phyloP scores from a whole-genome alignment of 306 rosid genomes.

The Vachellia collinsii region DNA sequence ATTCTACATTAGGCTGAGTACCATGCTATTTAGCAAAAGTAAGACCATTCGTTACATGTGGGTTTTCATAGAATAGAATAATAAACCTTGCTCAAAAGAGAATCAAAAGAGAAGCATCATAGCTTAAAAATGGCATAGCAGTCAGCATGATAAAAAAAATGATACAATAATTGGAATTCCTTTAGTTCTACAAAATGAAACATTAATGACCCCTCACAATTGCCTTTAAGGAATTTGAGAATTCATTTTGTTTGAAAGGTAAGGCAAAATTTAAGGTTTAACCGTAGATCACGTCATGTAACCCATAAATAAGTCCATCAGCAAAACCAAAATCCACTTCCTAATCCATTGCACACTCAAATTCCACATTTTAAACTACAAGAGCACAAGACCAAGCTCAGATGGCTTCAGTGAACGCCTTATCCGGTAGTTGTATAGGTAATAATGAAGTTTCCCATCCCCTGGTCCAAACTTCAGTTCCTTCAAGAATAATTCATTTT shows the following conservation, averaged over 20 bases:
- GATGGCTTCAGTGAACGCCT: conserved; percentile 55
- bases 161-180: conserved; percentile 24
- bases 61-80: background rate
- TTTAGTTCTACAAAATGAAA: conserved; percentile 19
- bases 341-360: conserved; percentile 26
- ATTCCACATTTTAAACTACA: conserved; percentile 41
- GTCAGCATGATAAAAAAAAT: conserved; percentile 1
- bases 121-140: background rate
- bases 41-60: background rate
- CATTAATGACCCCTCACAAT: conserved; percentile 14
- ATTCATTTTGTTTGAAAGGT: conserved; percentile 12
- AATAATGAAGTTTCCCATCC: conserved; percentile 71
- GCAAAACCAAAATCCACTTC: conserved; percentile 31
- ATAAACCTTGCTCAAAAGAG: background rate
- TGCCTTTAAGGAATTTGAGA: conserved; percentile 7
- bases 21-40: background rate
- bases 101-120: background rate
- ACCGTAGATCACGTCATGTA: conserved; percentile 28
- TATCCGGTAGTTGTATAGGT: conserved; percentile 64
- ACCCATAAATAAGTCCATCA: conserved; percentile 36
- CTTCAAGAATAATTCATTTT: conserved; percentile 64
- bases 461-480: conserved; percentile 74
- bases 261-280: conserved; percentile 40
- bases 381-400: conserved; percentile 74
- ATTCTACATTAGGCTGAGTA: background rate